These are phyloP conservation scores for Cucurbitaria berberidis DNA, from an alignment of 2,329 filamentous ascomycete species.

Conservation along the genomic window DNA sequence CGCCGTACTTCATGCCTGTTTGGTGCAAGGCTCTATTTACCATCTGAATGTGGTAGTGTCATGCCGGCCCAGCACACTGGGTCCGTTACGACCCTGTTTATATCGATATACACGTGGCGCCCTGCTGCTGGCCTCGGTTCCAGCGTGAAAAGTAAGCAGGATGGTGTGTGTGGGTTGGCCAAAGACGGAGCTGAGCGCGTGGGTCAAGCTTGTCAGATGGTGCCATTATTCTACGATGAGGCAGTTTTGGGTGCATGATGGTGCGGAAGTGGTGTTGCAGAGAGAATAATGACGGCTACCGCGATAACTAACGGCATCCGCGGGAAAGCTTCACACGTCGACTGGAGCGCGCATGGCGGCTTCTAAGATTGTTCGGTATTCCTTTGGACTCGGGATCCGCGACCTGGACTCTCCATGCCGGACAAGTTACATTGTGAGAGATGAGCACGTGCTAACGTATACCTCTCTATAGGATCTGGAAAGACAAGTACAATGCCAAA, in stretches of 20 bases:
- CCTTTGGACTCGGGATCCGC: background rate
- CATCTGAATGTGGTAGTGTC: conserved; percentile 19
- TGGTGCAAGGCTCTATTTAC: conserved; percentile 14
- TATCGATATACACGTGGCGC: conserved; percentile 46
- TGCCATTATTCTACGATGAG: conserved; percentile 1
- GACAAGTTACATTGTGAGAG: conserved; percentile 4
- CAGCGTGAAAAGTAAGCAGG: conserved; percentile 16
- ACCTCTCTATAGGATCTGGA: conserved; percentile 80
- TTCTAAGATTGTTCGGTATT: background rate
- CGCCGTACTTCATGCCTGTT: conserved; percentile 10
- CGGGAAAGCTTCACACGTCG: background rate
- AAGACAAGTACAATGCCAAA: conserved; percentile 82
- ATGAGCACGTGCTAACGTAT: conserved; percentile 38
- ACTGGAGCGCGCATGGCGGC: background rate
- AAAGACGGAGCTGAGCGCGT: conserved; percentile 26
- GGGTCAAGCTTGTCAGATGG: background rate
- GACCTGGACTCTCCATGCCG: background rate
- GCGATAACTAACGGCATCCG: background rate
- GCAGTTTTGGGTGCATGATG: conserved; percentile 15
- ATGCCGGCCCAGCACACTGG: conserved; percentile 27
- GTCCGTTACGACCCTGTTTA: conserved; percentile 20
- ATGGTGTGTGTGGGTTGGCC: conserved; percentile 18
- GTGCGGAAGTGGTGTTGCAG: conserved; percentile 5
- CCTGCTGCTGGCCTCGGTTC: conserved; percentile 35
- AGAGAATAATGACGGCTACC: background rate